A percentile compares a stretch with the other conserved stretches of the same genome.
Evolutionary conservation across 768 basidiomycete species (phyloP).

Genomic region (Psilocybe tampanensis): DNA sequence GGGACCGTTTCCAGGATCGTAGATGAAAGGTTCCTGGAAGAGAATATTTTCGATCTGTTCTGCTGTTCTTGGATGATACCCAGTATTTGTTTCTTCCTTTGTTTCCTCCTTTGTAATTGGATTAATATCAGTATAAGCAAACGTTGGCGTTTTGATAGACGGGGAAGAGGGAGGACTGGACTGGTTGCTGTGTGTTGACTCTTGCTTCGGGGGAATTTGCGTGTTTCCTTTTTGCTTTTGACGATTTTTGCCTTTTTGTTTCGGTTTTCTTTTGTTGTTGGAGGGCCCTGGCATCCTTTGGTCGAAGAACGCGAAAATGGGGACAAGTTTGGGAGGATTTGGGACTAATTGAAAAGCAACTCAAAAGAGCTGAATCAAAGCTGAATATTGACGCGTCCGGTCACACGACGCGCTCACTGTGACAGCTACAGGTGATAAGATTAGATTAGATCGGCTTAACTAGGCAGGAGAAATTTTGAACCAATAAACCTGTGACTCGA

Average conservation of each 20-base stretch:
- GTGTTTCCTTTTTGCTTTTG: neutral
- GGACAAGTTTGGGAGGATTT: neutral
- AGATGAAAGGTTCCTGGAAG: slow-evolving; percentile 59
- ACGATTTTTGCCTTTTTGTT: slow-evolving; percentile 6
- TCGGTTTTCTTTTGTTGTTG: slow-evolving; percentile 41
- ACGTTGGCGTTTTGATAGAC: slow-evolving; percentile 20
- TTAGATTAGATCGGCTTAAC: slow-evolving; percentile 6
- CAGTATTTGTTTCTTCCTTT: slow-evolving; percentile 7
- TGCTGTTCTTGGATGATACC: slow-evolving; percentile 6
- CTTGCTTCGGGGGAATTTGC: neutral
- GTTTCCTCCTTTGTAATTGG: slow-evolving; percentile 3
- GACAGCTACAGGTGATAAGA: slow-evolving; percentile 10
- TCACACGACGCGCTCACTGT: neutral
- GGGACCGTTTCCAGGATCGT: slow-evolving; percentile 80
- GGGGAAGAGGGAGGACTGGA: slow-evolving; percentile 20
- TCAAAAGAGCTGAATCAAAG: no score
- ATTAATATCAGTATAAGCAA: neutral
- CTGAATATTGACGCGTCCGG: neutral
- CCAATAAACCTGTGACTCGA: slow-evolving; percentile 14
- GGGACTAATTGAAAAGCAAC: no score
- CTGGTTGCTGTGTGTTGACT: neutral
- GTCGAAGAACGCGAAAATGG: neutral
- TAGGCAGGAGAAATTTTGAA: slow-evolving; percentile 11
- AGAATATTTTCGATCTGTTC: slow-evolving; percentile 24
- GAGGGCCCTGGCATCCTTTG: neutral